phyloP scores from a whole-genome alignment of 768 basidiomycete genomes.

The Termitomyces sp. region DNA sequence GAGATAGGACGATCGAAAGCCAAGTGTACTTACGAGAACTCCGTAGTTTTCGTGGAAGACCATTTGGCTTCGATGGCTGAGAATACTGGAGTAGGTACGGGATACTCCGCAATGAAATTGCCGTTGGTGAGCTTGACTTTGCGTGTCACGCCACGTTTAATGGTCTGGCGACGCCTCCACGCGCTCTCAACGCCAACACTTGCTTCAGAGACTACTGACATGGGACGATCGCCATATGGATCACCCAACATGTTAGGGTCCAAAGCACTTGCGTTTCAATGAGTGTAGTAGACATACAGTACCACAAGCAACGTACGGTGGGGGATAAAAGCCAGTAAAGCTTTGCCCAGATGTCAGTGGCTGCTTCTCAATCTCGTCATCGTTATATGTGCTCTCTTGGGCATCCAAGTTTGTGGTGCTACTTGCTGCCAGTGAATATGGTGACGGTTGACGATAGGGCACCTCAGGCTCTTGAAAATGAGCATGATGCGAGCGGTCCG shows the following conservation, averaged over 20 bases:
- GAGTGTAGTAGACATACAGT: constrained; percentile 5
- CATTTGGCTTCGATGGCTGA: constrained; percentile 84
- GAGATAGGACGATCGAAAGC: not conserved
- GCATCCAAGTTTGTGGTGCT: constrained; percentile 55
- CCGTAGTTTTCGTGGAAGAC: constrained; percentile 69
- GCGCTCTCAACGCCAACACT: constrained; percentile 59
- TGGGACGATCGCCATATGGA: constrained; percentile 54
- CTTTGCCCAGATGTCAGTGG: constrained; percentile 63
- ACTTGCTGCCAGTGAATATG: constrained; percentile 44
- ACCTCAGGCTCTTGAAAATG: constrained; percentile 59
- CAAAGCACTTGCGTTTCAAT: constrained; percentile 31
- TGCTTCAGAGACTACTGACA: constrained; percentile 51
- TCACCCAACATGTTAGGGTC: constrained; percentile 68
- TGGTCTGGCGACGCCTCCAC: constrained; percentile 80
- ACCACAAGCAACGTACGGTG: constrained; percentile 48
- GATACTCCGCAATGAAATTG: constrained; percentile 89
- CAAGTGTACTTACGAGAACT: constrained; percentile 74
- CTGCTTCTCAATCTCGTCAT: constrained; percentile 74
- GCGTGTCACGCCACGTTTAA: constrained; percentile 90
- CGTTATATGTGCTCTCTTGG: constrained; percentile 51
- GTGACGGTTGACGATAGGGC: constrained; percentile 37
- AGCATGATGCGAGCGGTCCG: constrained; percentile 61
- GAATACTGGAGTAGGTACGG: constrained; percentile 80
- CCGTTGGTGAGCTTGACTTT: constrained; percentile 93
- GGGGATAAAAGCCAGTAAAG: constrained; percentile 72